Conservation (phyloP, 1,284 basidiomycete genomes). For the Trichosporon ovoides region DNA sequence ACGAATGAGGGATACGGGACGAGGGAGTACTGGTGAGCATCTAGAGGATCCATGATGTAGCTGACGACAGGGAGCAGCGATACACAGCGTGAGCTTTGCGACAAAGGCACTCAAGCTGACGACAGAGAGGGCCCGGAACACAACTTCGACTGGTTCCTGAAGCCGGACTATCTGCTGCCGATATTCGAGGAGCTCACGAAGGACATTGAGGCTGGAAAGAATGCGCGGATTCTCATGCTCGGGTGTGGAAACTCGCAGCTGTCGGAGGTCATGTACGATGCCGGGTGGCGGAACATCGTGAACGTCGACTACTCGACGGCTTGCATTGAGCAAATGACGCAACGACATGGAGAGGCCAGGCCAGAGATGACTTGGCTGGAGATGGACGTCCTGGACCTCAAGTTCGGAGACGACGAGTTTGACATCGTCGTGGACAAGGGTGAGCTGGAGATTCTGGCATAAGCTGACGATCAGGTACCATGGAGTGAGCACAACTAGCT, state of each 20-base stretch:
- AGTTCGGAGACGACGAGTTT: slow-evolving; percentile 65
- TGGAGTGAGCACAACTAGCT: slow-evolving; percentile 56
- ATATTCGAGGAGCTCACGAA: slow-evolving; percentile 35
- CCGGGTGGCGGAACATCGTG: slow-evolving; percentile 75
- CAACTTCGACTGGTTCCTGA: slow-evolving; percentile 65
- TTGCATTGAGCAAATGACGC: slow-evolving; percentile 74
- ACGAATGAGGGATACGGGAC: slow-evolving; percentile 71
- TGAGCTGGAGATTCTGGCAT: slow-evolving; percentile 22
- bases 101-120: not conserved
- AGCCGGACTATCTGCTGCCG: slow-evolving; percentile 44
- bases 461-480: slow-evolving; percentile 58
- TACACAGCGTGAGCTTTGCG: slow-evolving; percentile 59
- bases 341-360: slow-evolving; percentile 55
- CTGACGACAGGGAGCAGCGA: slow-evolving; percentile 55
- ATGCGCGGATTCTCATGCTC: slow-evolving; percentile 70
- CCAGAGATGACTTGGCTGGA: slow-evolving; percentile 80
- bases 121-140: slow-evolving; percentile 55
- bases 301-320: slow-evolving; percentile 80
- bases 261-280: slow-evolving; percentile 67
- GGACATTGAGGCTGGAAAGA: slow-evolving; percentile 50
- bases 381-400: slow-evolving; percentile 76
- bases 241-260: slow-evolving; percentile 85
- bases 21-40: slow-evolving; percentile 64
- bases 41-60: slow-evolving; percentile 43
- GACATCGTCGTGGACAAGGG: slow-evolving; percentile 90